Conservation (phyloP, 1,284 basidiomycete species). For the Ganoderma sinense region DNA sequence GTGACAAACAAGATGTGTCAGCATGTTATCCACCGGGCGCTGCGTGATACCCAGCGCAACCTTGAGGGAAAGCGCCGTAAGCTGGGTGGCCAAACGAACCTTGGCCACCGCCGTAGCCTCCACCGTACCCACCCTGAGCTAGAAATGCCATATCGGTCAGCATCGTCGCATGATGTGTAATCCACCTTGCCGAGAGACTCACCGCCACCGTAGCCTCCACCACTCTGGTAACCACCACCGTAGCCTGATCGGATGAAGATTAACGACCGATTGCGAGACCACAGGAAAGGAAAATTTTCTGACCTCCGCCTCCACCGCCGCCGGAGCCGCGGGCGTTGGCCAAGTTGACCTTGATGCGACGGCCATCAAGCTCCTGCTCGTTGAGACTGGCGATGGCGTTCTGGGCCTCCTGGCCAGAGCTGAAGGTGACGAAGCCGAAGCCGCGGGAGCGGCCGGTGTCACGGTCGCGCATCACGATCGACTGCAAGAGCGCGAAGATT, state of each 20-base stretch:
- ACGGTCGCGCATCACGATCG: constrained; percentile 97
- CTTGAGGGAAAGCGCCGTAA: constrained; percentile 8
- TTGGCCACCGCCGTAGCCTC: constrained; percentile 33
- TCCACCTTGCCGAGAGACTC: background rate
- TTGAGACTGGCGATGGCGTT: constrained; percentile 84
- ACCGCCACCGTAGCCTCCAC: constrained; percentile 31
- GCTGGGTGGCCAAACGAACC: constrained; percentile 27
- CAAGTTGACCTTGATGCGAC: constrained; percentile 93
- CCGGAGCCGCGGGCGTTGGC: constrained; percentile 84
- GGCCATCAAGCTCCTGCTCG: constrained; percentile 94
- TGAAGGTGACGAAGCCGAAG: constrained; percentile 94
- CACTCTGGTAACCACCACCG: constrained; percentile 44
- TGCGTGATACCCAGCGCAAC: constrained; percentile 11
- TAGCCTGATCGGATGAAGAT: constrained; percentile 33
- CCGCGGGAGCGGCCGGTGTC: constrained; percentile 96
- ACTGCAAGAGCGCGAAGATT: constrained; percentile 52
- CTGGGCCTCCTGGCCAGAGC: constrained; percentile 70
- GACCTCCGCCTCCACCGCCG: constrained; percentile 44
- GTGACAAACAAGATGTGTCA: background rate
- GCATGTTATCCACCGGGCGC: background rate
- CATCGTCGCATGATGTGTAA: constrained; percentile 15
- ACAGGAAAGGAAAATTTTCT: constrained; percentile 5
- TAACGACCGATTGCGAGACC: constrained; percentile 5
- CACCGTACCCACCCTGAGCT: constrained; percentile 39
- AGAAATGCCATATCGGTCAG: background rate